phyloP scores from a whole-genome alignment of 208 protist species.

The Herpetomonas samuelpessoai region DNA sequence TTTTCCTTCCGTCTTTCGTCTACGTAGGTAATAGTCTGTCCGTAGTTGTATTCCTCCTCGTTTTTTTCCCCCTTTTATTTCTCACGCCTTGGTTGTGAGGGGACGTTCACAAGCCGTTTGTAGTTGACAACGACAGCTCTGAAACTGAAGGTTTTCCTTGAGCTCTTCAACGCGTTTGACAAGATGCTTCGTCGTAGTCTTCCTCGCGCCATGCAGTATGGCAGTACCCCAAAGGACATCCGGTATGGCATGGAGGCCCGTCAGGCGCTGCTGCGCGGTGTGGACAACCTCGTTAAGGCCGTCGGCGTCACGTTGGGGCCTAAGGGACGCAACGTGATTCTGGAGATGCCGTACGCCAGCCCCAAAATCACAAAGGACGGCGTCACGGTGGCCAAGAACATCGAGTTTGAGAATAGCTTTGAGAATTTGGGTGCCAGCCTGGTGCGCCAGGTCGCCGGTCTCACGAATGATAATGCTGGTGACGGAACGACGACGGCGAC shows the following conservation, averaged over 20 bases:
- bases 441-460: conserved; percentile 93
- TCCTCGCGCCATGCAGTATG: conserved; percentile 58
- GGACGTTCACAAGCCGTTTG: no score
- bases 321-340: conserved; percentile 98
- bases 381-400: conserved; percentile 99
- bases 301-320: conserved; percentile 98
- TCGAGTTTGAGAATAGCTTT: conserved; percentile 98
- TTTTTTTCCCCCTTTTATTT: conserved; percentile 1
- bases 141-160: not conserved
- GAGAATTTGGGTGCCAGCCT: conserved; percentile 99
- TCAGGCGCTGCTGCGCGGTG: conserved; percentile 91
- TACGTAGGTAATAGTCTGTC: not conserved
- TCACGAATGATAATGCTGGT: conserved; percentile 98
- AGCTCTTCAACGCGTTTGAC: not conserved
- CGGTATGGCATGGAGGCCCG: conserved; percentile 95
- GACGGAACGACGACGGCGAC: conserved; percentile 99
- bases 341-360: conserved; percentile 97
- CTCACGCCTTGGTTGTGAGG: not conserved
- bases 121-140: not conserved
- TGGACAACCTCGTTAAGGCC: conserved; percentile 96
- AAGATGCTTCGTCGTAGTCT: conserved; percentile 42
- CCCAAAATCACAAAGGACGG: conserved; percentile 99
- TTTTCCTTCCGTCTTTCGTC: no score
- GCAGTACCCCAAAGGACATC: conserved; percentile 95
- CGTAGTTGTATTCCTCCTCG: not conserved